Base-by-base conservation (phyloP, 306 rosid species). In the Malus domestica region DNA sequence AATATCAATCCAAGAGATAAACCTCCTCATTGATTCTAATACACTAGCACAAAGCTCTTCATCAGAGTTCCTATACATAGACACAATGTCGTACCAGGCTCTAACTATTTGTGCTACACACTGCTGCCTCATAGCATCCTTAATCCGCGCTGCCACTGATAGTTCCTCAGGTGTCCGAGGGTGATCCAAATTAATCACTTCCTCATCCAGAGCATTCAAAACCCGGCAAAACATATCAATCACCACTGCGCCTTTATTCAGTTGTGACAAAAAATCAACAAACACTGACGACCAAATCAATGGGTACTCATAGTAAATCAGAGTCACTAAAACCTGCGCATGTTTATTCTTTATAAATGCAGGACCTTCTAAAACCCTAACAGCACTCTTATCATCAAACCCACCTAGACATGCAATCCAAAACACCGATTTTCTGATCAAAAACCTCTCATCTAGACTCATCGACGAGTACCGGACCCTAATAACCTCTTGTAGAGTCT, bases 151-250 rank as follows among this genome's bases (percentile, higher is more conserved):
- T 0, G 96, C 93, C 78, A 85, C 91, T 0, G 83, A 67, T 66
- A 87, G 67, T 74, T 95, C 99, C 33, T 88, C 97, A 1, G 87
- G 76, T 46, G 90, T 90, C 79, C 99, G 78, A 8, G 88, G 90
- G 81, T 89, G 92, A 64, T 95, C 99, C 79, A 92, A 77, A 83
- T 90, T 92, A 73, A 95, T 90, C 59, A 92, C 67, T 80, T 92
- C 99, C 49, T 88, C 97, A 52, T 95, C 99, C 71, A 95, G 82
- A 22, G 92, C 89, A 85, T 89, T 95, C 88, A 92, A 80, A 82
- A 95, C 88, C 80, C 97, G 93, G 80, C 93, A 95, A 77, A 95
- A 92, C 99, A 95, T 95, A 73, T 95, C 98, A 30, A 92, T 92
- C 74, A 92, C 93, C 68, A 81, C 32, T 5, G 75, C 85, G 40